Evolutionary conservation across 768 basidiomycete species (phyloP), one percentile per base, ranked within the genome.

Genomic region (Serendipita vermifera): DNA sequence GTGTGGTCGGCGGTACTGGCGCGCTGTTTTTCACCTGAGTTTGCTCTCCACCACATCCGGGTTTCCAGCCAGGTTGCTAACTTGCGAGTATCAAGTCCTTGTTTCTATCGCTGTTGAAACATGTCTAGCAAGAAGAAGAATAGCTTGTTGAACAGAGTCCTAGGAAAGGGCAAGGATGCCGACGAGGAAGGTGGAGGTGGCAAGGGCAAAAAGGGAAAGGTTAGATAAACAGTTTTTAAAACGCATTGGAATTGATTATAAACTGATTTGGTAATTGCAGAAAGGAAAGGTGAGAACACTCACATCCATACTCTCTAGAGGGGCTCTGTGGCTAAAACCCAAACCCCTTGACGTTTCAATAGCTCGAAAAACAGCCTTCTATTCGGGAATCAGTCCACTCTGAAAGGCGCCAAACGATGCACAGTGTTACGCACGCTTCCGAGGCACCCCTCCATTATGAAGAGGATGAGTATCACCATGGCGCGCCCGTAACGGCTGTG

Each of bases 201-300:
- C 24, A 51, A 51, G 29, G 46, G 46, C 46, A 51, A 41, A 41
- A 41, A 51, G 46, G 46, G 46, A 51, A 51, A 51, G 46, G 46
- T 51, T n/a, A 29, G 2, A 51, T n/a, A 31, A 51, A 26, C 46
- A 22, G 39, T 17, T 17, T 26, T 6, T 26, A 41, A 26, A 41
- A n/a, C 15, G 26, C n/a, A n/a, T n/a, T n/a, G n/a, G n/a, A n/a
- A n/a, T n/a, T n/a, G n/a, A n/a, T n/a, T 36, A 36, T 26, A 51
- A 51, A 51, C 20, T 51, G 11, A 51, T 29, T 22, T 51, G 9
- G 31, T 22, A 1, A 15, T 22, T 51, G 22, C 32, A 51, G 46
- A 51, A 51, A 51, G 27, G 46, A 20, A 51, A 51, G 46, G 46
- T 51, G 46, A 51, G 46, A 20, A 51, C 46, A 51, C 27, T 11